Evolutionary conservation across 192 early-diverging fungal genomes (phyloP).

Genomic region (Umbelopsis isabellina): DNA sequence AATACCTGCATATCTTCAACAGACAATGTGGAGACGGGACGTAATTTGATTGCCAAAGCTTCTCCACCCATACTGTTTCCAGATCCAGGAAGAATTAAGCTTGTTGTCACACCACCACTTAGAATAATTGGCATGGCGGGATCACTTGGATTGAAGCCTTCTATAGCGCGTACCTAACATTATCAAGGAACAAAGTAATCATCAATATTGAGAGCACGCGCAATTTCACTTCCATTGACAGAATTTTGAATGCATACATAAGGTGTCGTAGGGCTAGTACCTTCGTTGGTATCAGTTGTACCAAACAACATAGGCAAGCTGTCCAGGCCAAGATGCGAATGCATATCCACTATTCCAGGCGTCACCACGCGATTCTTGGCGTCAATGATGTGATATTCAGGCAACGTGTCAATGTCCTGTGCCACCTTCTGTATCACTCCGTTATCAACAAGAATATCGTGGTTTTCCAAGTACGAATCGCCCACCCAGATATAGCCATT

Average conservation of each 20-base stretch:
- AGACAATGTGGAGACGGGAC: conserved; percentile 37
- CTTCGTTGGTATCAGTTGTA: conserved; percentile 58
- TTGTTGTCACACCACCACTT: conserved; percentile 65
- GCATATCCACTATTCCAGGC: conserved; percentile 81
- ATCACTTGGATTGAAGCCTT: conserved; percentile 59
- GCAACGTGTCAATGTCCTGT: conserved; percentile 36
- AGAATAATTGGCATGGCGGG: conserved; percentile 50
- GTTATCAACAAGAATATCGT: conserved; percentile 58
- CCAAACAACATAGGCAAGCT: conserved; percentile 48
- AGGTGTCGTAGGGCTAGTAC: conserved; percentile 46
- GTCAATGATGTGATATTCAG: conserved; percentile 55
- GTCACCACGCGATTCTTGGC: conserved; percentile 69
- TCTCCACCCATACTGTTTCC: conserved; percentile 71
- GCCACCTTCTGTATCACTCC: conserved; percentile 61
- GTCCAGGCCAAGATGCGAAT: conserved; percentile 58
- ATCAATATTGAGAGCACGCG: not conserved
- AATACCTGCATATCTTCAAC: conserved; percentile 62
- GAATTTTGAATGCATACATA: conserved; percentile 32
- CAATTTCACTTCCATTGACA: not conserved
- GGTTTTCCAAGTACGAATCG: conserved; percentile 52
- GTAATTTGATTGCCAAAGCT: conserved; percentile 56
- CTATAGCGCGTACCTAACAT: conserved; percentile 46
- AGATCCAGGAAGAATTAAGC: conserved; percentile 64
- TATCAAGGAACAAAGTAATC: not conserved
- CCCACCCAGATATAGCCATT: conserved; percentile 56